phyloP scores from a whole-genome alignment of 1,139 yeast species.

The Nakaseomyces nivariensis region DNA sequence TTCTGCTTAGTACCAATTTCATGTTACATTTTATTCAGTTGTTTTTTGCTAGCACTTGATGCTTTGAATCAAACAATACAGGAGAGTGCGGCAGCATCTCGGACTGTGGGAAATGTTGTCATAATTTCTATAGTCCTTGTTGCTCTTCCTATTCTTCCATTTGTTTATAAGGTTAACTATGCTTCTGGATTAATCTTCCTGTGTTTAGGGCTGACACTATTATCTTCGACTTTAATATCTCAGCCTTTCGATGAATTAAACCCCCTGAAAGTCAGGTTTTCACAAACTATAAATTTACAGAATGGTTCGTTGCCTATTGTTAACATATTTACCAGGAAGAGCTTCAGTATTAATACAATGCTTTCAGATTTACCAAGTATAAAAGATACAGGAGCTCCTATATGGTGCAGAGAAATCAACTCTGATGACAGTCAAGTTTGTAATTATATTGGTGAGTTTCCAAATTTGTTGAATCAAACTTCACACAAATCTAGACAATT shows the following conservation, averaged over 20 bases:
- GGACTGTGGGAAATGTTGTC: slow-evolving; percentile 39
- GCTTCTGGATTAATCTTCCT: slow-evolving; percentile 37
- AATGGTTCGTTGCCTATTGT: slow-evolving; percentile 32
- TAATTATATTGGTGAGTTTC: slow-evolving; percentile 43
- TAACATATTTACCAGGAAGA: slow-evolving; percentile 44
- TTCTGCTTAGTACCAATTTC: slow-evolving; percentile 58
- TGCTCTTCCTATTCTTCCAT: slow-evolving; percentile 57
- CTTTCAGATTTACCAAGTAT: slow-evolving; percentile 57
- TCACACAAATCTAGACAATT: neutral
- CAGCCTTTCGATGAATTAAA: slow-evolving; percentile 47
- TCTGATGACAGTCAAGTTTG: slow-evolving; percentile 45
- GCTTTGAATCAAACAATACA: slow-evolving; percentile 63
- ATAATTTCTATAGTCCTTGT: slow-evolving; percentile 34
- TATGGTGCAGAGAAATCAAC: slow-evolving; percentile 31
- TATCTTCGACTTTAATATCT: slow-evolving; percentile 32
- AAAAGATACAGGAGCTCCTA: slow-evolving; percentile 29
- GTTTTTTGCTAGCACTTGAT: slow-evolving; percentile 45
- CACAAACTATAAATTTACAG: slow-evolving; percentile 46
- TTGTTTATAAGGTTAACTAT: slow-evolving; percentile 57
- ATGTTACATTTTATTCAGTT: slow-evolving; percentile 37
- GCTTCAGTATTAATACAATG: slow-evolving; percentile 33
- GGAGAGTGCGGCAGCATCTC: slow-evolving; percentile 44
- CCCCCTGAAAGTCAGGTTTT: slow-evolving; percentile 63
- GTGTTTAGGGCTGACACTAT: slow-evolving; percentile 32
- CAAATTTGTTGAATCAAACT: slow-evolving; percentile 38